phyloP scores from a whole-genome alignment of 176 grass and related monocot species.

The Musa acuminata region DNA sequence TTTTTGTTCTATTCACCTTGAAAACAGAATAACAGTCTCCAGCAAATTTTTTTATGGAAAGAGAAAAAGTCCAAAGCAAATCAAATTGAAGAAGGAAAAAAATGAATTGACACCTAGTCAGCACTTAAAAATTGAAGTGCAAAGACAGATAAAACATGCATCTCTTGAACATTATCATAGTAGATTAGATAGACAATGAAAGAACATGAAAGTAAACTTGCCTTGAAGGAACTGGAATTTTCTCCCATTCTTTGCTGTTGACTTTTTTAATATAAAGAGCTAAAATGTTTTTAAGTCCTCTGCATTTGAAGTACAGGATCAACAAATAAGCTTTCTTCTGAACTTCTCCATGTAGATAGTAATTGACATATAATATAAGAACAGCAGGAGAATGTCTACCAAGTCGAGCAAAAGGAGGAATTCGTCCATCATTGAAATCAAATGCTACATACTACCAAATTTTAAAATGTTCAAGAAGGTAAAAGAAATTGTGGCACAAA shows the following conservation, averaged over 20 bases:
- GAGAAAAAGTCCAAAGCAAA: too few species aligned
- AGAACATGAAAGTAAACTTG: slow-evolving; percentile 30
- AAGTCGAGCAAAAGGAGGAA: background rate
- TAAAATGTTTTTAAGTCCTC: slow-evolving; percentile 84
- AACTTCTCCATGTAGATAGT: background rate
- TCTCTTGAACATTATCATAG: too few species aligned
- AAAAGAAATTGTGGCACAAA: background rate
- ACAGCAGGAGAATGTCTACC: background rate
- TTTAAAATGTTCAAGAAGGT: background rate
- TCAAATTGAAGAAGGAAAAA: too few species aligned
- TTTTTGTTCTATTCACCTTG: too few species aligned
- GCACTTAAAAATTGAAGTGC: too few species aligned
- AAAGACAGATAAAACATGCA: background rate
- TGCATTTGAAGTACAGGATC: slow-evolving; percentile 39
- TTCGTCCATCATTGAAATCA: background rate
- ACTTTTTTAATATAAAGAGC: slow-evolving; percentile 70
- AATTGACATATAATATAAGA: background rate
- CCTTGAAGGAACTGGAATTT: slow-evolving; percentile 66
- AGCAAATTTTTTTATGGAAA: too few species aligned
- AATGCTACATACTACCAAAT: background rate
- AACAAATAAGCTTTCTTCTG: slow-evolving; percentile 6
- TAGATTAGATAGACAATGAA: background rate
- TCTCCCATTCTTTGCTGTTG: slow-evolving; percentile 87
- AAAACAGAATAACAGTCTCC: too few species aligned
- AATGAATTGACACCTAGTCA: too few species aligned